phyloP scores from a whole-genome alignment of 192 early-diverging fungal species.

The Backusella parvicylindrica region DNA sequence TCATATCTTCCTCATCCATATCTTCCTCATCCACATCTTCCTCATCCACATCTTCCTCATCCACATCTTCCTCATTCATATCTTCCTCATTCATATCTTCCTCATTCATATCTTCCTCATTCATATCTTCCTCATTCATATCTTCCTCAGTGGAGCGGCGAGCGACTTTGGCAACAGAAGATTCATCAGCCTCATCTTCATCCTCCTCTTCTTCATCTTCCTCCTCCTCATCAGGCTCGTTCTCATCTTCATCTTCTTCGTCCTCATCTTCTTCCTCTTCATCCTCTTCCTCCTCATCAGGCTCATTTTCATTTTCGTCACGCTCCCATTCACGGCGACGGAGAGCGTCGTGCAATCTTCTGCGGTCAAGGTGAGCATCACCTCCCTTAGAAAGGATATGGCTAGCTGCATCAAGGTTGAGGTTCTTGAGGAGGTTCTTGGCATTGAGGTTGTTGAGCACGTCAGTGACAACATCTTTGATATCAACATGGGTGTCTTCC shows the following conservation, averaged over 20 bases:
- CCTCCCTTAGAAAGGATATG: not conserved
- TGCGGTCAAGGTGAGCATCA: not conserved
- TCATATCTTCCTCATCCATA: no score
- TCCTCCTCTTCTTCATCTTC: not conserved
- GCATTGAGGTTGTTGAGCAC: not conserved
- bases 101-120: not conserved
- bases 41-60: not conserved
- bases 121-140: not conserved
- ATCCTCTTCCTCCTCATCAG: not conserved
- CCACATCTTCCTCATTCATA: not conserved
- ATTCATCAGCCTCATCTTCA: not conserved
- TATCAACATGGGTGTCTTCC: not conserved
- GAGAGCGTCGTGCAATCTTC: not conserved
- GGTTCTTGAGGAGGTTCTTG: not conserved
- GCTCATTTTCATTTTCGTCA: not conserved
- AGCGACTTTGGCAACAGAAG: not conserved
- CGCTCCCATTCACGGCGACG: not conserved
- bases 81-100: not conserved
- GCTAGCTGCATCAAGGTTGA: not conserved
- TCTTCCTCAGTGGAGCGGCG: not conserved
- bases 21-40: not conserved
- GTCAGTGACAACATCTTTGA: not conserved
- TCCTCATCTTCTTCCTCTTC: not conserved
- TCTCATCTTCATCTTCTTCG: not conserved
- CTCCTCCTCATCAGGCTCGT: not conserved